Base-by-base conservation (phyloP, 345 rosid genomes). In the Odontarrhena argentea region DNA sequence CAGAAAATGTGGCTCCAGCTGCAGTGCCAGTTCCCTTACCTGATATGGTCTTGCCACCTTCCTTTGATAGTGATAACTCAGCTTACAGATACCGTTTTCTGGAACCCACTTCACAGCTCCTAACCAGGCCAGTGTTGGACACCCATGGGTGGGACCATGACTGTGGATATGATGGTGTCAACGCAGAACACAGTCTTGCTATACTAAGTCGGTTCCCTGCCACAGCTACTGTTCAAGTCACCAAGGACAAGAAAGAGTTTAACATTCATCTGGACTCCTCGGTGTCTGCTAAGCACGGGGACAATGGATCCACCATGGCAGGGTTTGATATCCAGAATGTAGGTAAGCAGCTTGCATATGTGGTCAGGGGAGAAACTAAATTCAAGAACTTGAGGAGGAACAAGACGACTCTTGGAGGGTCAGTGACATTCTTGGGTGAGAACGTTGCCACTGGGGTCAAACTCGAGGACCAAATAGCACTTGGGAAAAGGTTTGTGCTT, bases 101-200 rank as follows among this genome's bases (percentile, higher is more conserved):
- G 83, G 96, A 93, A 61, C 94, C 89, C 46, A 84, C 85, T 68
- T 86, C 96, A 9, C 95, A 85, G 83, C 82, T 93, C 58, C 55
- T 93, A 64, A 90, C 89, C 10, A 83, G 97, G 88, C 96, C 98
- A 8, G 95, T 93, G 28, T 71, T 90, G 68, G 97, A 93, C 78
- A 82, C 90, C 55, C 94, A 93, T 70, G 92, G 97, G 45, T 93
- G 98, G 98, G 98, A 93, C 79, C 97, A 93, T 84, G 98, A 93
- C 71, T 88, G 92, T 74, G 97, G 98, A 26, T 90, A 93, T 67
- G 98, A 93, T 35, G 98, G 98, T 7, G 94, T 90, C 46, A 93
- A 88, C 54, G 69, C 92, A 1, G 98, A 90, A 55, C 81, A 88
- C 12, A 81, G 87, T 67, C 70, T 90, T 63, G 91, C 91, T 44